A percentile compares a stretch with the other conserved stretches of the same genome.
Conservation (phyloP, 495 filamentous ascomycete species). For the Bathelium albidoporum region DNA sequence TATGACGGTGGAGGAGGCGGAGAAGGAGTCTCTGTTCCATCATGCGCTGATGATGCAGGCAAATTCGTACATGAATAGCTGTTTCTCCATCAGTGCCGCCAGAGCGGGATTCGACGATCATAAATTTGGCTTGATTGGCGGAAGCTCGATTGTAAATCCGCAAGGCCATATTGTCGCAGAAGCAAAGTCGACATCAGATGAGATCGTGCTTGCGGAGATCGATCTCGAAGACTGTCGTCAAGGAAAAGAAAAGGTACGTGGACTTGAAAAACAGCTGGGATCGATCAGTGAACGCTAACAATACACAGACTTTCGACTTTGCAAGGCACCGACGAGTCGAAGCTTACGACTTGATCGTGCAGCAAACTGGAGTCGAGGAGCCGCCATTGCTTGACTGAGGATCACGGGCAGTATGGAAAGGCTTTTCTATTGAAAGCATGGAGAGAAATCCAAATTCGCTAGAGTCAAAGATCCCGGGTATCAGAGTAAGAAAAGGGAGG, state of each 20-base stretch:
- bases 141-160: conserved; percentile 39
- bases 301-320: conserved; percentile 35
- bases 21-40: conserved; percentile 36
- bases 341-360: conserved; percentile 33
- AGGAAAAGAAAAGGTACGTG: conserved; percentile 30
- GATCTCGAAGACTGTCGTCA: conserved; percentile 36
- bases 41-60: conserved; percentile 38
- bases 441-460: not conserved
- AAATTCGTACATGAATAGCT: conserved; percentile 40
- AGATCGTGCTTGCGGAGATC: conserved; percentile 38
- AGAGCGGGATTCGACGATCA: conserved; percentile 40
- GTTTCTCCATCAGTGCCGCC: conserved; percentile 37
- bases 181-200: conserved; percentile 34
- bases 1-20: conserved; percentile 33
- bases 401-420: not conserved
- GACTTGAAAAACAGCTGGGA: not conserved
- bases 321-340: conserved; percentile 38
- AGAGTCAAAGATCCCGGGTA: not conserved
- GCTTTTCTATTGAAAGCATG: not conserved
- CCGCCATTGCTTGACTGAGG: conserved; percentile 20
- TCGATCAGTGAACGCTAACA: not conserved
- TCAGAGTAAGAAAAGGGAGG: not conserved
- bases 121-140: conserved; percentile 37
- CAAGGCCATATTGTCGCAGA: conserved; percentile 41
- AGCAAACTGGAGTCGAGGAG: conserved; percentile 38